Evolutionary conservation across 352 stramenopile genomes (phyloP).

Genomic region (Phytophthora crassamura): DNA sequence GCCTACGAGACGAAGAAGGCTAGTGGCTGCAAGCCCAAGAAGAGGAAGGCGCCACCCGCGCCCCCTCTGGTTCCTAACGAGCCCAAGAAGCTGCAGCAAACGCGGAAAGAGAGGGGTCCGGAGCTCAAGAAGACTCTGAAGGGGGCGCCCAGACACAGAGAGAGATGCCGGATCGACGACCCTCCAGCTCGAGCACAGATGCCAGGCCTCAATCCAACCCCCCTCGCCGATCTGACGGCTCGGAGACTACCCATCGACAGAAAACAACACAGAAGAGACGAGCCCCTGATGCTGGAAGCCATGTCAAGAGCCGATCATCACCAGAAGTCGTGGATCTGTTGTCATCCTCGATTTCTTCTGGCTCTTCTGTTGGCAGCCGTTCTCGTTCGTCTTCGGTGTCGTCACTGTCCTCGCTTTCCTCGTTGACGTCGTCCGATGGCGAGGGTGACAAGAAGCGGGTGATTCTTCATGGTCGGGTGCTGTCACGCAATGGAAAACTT

Average conservation of each 20-base stretch:
- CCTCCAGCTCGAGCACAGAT: too few relatives aligned
- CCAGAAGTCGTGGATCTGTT: conserved; percentile 30
- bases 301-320: neutral
- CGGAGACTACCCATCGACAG: too few relatives aligned
- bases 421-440: conserved; percentile 14
- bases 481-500: neutral
- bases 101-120: too few relatives aligned
- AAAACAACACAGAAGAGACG: too few relatives aligned
- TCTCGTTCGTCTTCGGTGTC: conserved; percentile 7
- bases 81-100: conserved; percentile 8
- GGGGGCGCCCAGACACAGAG: neutral
- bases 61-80: conserved; percentile 23
- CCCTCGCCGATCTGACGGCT: too few relatives aligned
- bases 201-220: too few relatives aligned
- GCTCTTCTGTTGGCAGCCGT: conserved; percentile 3
- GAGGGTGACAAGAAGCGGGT: conserved; percentile 17
- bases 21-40: neutral
- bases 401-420: neutral
- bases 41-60: conserved; percentile 8
- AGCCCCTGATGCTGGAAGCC: neutral
- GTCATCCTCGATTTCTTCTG: conserved; percentile 34
- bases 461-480: conserved; percentile 15
- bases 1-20: conserved; percentile 16
- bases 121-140: neutral
- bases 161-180: too few relatives aligned